A percentile compares a stretch with the other conserved stretches of the same genome.
Conservation (phyloP, 1,284 basidiomycete genomes). For the Ganoderma sp. region DNA sequence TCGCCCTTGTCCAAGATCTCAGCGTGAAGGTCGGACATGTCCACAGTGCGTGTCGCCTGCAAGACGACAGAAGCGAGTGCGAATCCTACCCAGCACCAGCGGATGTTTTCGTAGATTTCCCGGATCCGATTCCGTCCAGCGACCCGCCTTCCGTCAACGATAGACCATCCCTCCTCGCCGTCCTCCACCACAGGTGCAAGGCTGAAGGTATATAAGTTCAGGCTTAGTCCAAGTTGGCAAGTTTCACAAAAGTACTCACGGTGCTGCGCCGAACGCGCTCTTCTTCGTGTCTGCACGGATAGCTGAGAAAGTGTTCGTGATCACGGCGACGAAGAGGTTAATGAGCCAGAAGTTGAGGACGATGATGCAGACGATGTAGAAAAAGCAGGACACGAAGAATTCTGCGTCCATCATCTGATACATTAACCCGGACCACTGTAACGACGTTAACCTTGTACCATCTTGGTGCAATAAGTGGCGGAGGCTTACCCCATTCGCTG, state of each 20-base stretch:
- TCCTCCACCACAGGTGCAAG: conserved; percentile 55
- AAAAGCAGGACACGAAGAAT: conserved; percentile 86
- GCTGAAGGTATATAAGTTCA: conserved; percentile 38
- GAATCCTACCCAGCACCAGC: conserved; percentile 81
- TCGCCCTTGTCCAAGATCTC: conserved; percentile 71
- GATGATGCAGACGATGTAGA: conserved; percentile 86
- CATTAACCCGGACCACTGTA: conserved; percentile 82
- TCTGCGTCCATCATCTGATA: conserved; percentile 93
- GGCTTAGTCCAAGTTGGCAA: neutral
- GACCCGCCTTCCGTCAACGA: conserved; percentile 51
- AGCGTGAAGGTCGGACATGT: conserved; percentile 54
- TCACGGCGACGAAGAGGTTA: conserved; percentile 95
- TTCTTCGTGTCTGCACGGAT: conserved; percentile 89
- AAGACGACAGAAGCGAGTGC: conserved; percentile 75
- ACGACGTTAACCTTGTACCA: neutral
- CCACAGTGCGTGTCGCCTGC: conserved; percentile 78
- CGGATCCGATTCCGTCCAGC: conserved; percentile 55
- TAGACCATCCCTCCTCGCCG: conserved; percentile 64
- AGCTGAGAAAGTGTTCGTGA: conserved; percentile 92
- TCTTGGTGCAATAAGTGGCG: no score
- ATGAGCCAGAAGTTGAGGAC: conserved; percentile 94
- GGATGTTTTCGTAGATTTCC: conserved; percentile 63
- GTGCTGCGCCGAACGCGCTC: conserved; percentile 90
- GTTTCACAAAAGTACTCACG: conserved; percentile 47
- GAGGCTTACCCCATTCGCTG: conserved; percentile 70